Evolutionary conservation across 768 basidiomycete species (phyloP), one percentile per base, ranked within the genome.

Genomic region (Tulasnella sp.): DNA sequence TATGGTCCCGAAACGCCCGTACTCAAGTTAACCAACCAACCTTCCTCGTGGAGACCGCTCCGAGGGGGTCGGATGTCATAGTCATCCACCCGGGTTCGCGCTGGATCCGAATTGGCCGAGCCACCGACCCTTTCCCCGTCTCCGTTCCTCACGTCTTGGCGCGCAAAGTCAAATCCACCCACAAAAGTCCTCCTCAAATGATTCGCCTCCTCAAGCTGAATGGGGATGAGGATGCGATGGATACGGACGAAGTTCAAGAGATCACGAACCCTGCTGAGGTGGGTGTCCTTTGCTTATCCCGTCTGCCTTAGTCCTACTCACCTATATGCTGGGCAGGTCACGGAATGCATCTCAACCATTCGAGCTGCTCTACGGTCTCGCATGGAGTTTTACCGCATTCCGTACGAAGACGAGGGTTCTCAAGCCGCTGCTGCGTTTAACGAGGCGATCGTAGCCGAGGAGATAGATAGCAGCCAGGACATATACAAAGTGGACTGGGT

Each of bases 401-500:
- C 90, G 88, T 78, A 90, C 87, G 47, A 75, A 34, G 75, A 74
- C 37, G 77, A 77, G 44, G 80, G 77, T 7, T 78, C 77, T 47
- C 59, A 47, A 14, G 76, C 74, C 67, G 79, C 78, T 34, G 76
- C 77, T 40, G 77, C 76, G 12, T 94, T 90, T 79, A 97, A 96
- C 77, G 87, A 87, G 73, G 88, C 89, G 73, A 92, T 94, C 79
- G 87, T 87, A 77, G 90, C 93, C 2, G 92, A 95, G 77, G 86
- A 86, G n/a, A 92, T 98, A 41, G 84, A 88, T 7, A 92, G 94
- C 74, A 84, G 87, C 65, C 93, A 93, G 76, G 95, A 96, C 77
- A 88, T 90, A 12, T 91, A 87, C 78, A 83, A 87, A 59, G 84
- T 93, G 11, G 91, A 95, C 66, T 98, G 95, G 95, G 89, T 94